A percentile compares a stretch with the other conserved stretches of the same genome.
These are phyloP conservation scores for Capronia coronata DNA, from an alignment of 2,329 filamentous ascomycete species.

Conservation along the genomic window DNA sequence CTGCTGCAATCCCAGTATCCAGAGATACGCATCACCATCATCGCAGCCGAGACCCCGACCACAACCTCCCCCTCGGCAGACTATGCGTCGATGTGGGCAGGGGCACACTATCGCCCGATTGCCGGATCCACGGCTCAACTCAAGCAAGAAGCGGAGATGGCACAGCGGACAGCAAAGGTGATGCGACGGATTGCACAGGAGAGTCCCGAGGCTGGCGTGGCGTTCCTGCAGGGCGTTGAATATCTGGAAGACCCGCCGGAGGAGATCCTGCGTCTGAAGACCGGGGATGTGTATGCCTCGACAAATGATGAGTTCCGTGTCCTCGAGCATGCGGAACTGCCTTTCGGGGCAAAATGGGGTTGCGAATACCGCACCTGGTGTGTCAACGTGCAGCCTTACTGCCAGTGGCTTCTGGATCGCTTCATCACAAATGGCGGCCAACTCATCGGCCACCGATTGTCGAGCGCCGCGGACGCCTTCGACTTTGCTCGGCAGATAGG, in stretches of 20 bases:
- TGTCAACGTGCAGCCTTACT: constrained; percentile 42
- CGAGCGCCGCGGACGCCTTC: constrained; percentile 36
- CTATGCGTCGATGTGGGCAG: constrained; percentile 44
- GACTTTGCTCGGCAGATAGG: constrained; percentile 26
- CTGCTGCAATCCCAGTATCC: constrained; percentile 28
- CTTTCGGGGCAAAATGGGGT: constrained; percentile 36
- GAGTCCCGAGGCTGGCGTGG: constrained; percentile 36
- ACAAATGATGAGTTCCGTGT: constrained; percentile 36
- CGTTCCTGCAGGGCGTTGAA: constrained; percentile 37
- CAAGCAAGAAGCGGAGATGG: constrained; percentile 35
- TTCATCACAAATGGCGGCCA: constrained; percentile 38
- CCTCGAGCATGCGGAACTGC: constrained; percentile 30
- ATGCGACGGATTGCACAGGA: constrained; percentile 35
- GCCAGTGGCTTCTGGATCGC: constrained; percentile 36
- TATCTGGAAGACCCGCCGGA: constrained; percentile 37
- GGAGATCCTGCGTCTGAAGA: constrained; percentile 27
- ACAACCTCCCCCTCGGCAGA: constrained; percentile 34
- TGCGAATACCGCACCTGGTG: constrained; percentile 39
- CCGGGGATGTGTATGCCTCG: constrained; percentile 29
- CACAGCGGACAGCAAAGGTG: constrained; percentile 35
- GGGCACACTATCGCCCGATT: constrained; percentile 44
- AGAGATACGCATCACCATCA: constrained; percentile 37
- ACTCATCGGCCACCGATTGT: constrained; percentile 26
- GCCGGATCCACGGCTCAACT: constrained; percentile 36
- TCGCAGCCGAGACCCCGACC: constrained; percentile 39